phyloP scores from a whole-genome alignment of 345 rosid species.

The Excoecaria agallocha region DNA sequence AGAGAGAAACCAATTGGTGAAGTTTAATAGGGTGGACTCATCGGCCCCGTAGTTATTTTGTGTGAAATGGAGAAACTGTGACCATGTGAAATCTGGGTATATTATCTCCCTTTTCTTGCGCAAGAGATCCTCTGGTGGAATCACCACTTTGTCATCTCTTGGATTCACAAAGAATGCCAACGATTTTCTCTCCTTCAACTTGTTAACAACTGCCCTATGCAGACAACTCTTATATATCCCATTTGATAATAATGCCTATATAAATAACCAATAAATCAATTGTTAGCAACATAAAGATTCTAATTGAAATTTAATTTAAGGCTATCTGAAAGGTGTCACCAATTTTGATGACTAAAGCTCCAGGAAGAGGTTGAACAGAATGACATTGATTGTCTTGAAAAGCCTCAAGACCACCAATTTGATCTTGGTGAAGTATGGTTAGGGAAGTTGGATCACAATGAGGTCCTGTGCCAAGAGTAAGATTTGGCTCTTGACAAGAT shows the following conservation, averaged over 20 bases:
- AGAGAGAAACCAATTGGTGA: constrained; percentile 32
- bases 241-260: constrained; percentile 47
- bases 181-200: constrained; percentile 37
- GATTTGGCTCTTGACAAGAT: constrained; percentile 40
- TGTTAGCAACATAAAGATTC: neutral
- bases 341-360: constrained; percentile 53
- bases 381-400: constrained; percentile 36
- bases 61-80: constrained; percentile 38
- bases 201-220: constrained; percentile 49
- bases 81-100: constrained; percentile 50
- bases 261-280: neutral
- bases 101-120: constrained; percentile 14
- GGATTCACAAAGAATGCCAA: constrained; percentile 45
- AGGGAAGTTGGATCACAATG: constrained; percentile 42
- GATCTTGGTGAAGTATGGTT: constrained; percentile 52
- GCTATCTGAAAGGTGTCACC: constrained; percentile 57
- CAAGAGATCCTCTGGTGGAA: constrained; percentile 34
- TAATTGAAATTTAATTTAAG: too few relatives aligned
- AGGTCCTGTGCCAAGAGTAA: constrained; percentile 54
- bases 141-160: constrained; percentile 40
- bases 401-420: constrained; percentile 50
- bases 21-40: constrained; percentile 29
- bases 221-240: constrained; percentile 45
- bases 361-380: constrained; percentile 35
- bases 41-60: constrained; percentile 37